These are phyloP conservation scores for Penicillium goetzii DNA, from an alignment of 495 filamentous ascomycete species.

Conservation along the genomic window DNA sequence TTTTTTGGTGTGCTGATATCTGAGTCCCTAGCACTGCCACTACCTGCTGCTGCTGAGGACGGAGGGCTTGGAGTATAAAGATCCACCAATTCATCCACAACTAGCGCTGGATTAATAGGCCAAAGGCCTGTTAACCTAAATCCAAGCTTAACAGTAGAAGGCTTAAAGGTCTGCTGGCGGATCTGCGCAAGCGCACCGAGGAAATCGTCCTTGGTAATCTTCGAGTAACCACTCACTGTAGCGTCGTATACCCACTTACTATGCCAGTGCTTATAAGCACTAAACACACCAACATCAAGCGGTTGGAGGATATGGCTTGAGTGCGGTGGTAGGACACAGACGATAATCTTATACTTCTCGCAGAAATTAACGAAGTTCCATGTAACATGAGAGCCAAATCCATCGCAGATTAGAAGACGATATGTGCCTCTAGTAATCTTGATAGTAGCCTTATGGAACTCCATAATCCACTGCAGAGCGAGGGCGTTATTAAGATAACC, in stretches of 20 bases:
- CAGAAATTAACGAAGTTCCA: not conserved
- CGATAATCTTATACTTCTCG: not conserved
- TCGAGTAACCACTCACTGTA: not conserved
- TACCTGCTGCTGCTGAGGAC: not conserved
- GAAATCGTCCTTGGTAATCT: not conserved
- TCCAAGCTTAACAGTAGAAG: not conserved
- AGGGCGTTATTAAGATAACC: not conserved
- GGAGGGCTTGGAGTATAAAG: not conserved
- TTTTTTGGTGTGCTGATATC: not conserved
- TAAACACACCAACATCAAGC: not conserved
- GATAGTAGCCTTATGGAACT: no score
- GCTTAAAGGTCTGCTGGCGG: not conserved
- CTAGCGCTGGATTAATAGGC: not conserved
- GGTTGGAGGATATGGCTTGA: not conserved
- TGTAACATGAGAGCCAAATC: not conserved
- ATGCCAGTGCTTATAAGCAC: not conserved
- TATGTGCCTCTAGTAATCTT: not conserved
- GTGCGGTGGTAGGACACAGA: not conserved
- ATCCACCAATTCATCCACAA: not conserved
- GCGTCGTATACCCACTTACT: not conserved
- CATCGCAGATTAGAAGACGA: not conserved
- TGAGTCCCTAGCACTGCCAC: not conserved
- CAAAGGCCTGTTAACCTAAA: not conserved
- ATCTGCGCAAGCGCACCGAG: not conserved
- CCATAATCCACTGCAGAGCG: not conserved